Evolutionary conservation across 176 grass and related monocot genomes (phyloP), one percentile per base, ranked within the genome.

Genomic region (Zea luxurians): DNA sequence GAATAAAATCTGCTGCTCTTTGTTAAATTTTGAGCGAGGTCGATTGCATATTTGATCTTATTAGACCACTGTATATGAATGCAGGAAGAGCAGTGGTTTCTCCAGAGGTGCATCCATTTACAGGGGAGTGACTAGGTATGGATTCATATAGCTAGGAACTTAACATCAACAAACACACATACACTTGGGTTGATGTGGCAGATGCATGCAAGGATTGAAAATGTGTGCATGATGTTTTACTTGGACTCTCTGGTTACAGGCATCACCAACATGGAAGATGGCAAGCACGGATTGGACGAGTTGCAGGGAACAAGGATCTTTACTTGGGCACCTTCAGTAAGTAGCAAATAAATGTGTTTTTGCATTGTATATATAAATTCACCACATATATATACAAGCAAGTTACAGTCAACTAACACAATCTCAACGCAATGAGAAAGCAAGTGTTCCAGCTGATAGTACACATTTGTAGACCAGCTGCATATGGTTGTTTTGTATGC

Each of bases 211-310:
- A 42, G 47, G 46, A 20, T 7, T 5, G 15, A 18, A 27, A 78
- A 9, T 38, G 37, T 46, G 45, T 13, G n/a, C 48, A 2, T 82
- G 38, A 9, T 71, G 48, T 41, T 47, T 13, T 54, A 79, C 15
- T 61, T 71, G 8, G 54, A 78, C 61, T 44, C 4, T 70, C 2
- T 20, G 11, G 40, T 65, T 83, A 52, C 61, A 93, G 92, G 43
- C 92, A 94, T 81, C 92, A 94, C 34, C 92, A 94, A 73, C 92
- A 94, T 88, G 92, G 92, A 49, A 91, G 92, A 73, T 94, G 92
- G 92, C 92, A 94, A 84, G 92, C 92, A 79, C 83, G 92, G 57
- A 94, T 94, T 46, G 92, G 92, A 11, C 86, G 92, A 85, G 92
- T 94, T 18, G 92, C 92, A 81, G 92, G 92, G 61, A 94, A 94